Base-by-base conservation (phyloP, 805 yeast genomes). In the Lipomyces chichibuensis region DNA sequence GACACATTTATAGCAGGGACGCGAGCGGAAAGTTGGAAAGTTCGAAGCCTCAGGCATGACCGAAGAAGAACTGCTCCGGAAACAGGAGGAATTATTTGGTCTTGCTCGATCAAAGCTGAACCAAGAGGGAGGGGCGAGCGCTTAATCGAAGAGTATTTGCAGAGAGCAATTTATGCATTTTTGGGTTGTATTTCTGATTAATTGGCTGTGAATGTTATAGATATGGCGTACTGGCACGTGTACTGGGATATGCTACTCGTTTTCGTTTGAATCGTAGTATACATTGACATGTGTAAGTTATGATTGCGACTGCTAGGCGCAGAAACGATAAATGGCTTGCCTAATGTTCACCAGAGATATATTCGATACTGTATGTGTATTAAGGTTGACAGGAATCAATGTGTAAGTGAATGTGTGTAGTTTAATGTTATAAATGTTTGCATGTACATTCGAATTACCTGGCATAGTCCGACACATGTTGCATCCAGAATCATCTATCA, bases 71-170 rank as follows among this genome's bases (percentile, higher is more conserved):
- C 81, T 95, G 65, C 83, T 95, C 74, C 86, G 86, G 73, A 96
- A 94, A 77, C 99, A 95, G 77, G 98, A 95, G 75, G 96, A 91
- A 77, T 81, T 95, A 66, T 95, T 95, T 79, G 89, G 91, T 72
- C 86, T 87, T 75, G 87, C 91, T 27, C 82, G 92, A 67, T 67
- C 64, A 25, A 67, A 65, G 59, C 63, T 59, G 20, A 65, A 69
- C 59, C 69, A 68, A 33, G 55, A 52, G 17, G 33, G 33, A 13
- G 55, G 55, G 33, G 29, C 65, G 27, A 35, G 53, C n/a, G 23
- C 20, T 17, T 43, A n/a, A n/a, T 43, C 23, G 49, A 17, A 17
- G 3, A 7, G 14, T 8, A 43, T 37, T 17, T n/a, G 20, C 23
- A 1, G n/a, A 23, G 49, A 14, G 5, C 39, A 29, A 13, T 37